These are phyloP conservation scores for Durio zibethinus DNA, from an alignment of 345 rosid species.

Conservation along the genomic window DNA sequence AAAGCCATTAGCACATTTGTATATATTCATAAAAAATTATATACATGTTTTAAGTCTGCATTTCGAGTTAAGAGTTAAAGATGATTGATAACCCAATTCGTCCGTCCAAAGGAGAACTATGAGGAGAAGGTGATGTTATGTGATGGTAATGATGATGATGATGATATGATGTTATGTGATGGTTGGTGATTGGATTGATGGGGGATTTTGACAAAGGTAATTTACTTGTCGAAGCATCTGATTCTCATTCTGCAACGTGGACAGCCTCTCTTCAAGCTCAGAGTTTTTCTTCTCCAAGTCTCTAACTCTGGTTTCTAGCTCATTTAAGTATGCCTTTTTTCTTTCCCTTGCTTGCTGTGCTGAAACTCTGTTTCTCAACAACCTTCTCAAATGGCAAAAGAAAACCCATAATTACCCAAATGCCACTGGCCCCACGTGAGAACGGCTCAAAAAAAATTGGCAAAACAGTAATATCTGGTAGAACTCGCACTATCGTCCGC, in stretches of 20 bases:
- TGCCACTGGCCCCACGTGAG: not conserved
- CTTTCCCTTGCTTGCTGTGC: slow-evolving; percentile 99
- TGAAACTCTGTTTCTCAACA: slow-evolving; percentile 98
- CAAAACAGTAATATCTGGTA: not conserved
- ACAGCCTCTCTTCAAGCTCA: slow-evolving; percentile 83
- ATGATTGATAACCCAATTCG: too few species aligned
- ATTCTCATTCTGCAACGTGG: slow-evolving; percentile 93
- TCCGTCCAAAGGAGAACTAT: not conserved
- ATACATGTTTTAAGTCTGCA: too few species aligned
- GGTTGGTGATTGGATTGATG: not conserved
- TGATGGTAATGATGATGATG: too few species aligned
- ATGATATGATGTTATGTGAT: too few species aligned
- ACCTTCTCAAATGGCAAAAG: slow-evolving; percentile 41
- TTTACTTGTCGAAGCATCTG: slow-evolving; percentile 97
- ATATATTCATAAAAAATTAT: too few species aligned
- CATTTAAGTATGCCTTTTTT: slow-evolving; percentile 89
- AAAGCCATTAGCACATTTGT: too few species aligned
- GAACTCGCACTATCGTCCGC: not conserved
- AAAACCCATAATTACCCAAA: slow-evolving; percentile 9
- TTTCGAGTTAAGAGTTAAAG: too few species aligned
- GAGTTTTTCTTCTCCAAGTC: slow-evolving; percentile 90
- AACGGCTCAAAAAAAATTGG: too few species aligned
- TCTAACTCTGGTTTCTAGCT: slow-evolving; percentile 72
- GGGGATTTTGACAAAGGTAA: not conserved
- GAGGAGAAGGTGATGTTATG: not conserved